A percentile compares a stretch with the other conserved stretches of the same genome.
phyloP scores from a whole-genome alignment of 2,329 filamentous ascomycete genomes.

The Tolypocladium album region DNA sequence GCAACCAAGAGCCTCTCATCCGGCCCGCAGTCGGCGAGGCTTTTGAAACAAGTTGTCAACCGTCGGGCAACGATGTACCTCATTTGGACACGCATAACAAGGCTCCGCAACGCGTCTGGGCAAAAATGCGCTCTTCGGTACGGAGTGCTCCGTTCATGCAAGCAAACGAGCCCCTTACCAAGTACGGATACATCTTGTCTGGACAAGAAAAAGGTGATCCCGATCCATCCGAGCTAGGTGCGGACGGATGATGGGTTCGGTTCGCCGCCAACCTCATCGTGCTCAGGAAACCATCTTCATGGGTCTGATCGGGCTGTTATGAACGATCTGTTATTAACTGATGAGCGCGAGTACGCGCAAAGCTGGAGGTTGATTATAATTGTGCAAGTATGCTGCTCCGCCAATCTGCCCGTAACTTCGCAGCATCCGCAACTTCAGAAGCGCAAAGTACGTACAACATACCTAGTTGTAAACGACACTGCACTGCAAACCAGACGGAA shows the following conservation, averaged over 20 bases:
- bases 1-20: background rate
- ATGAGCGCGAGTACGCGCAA: too few relatives aligned
- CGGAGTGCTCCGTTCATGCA: background rate
- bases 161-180: background rate
- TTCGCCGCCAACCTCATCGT: background rate
- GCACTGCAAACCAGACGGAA: background rate
- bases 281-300: background rate
- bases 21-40: background rate
- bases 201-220: background rate
- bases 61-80: background rate
- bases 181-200: background rate
- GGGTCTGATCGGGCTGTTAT: background rate
- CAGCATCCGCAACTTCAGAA: background rate
- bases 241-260: background rate
- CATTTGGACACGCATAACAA: background rate
- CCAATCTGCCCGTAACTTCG: background rate
- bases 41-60: background rate
- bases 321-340: background rate
- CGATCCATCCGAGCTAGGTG: background rate
- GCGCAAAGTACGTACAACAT: background rate
- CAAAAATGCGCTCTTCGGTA: background rate
- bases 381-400: background rate
- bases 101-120: background rate
- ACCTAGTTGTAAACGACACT: background rate
- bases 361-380: background rate